Percentiles rank a stretch among this genome's conserved stretches.
Conservation (phyloP, 257 asterid genomes). For the Scutellaria galericulata region DNA sequence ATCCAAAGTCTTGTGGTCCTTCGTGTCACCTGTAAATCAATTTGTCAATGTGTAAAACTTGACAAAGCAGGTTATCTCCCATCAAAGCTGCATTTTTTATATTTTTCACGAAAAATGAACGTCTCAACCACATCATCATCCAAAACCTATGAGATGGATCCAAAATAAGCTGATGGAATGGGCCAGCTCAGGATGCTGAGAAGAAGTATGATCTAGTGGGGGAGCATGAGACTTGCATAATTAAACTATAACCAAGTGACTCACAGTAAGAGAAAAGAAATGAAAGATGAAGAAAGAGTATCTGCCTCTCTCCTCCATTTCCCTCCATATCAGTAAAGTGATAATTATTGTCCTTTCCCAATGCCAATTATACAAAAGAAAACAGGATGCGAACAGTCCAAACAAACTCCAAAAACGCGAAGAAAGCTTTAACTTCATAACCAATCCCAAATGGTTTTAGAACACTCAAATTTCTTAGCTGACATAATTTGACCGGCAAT, state of each 20-base stretch:
- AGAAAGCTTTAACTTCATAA: neutral
- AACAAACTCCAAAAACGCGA: too few relatives aligned
- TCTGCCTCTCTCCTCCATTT: neutral
- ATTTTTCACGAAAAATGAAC: constrained; percentile 2
- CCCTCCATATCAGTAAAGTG: constrained; percentile 3
- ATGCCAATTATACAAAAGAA: neutral
- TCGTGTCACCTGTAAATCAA: constrained; percentile 64
- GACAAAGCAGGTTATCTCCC: constrained; percentile 8
- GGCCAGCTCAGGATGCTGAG: constrained; percentile 5
- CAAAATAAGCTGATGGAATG: neutral
- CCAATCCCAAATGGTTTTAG: neutral
- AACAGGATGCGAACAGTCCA: neutral
- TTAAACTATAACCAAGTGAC: neutral
- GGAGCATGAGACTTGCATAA: constrained; percentile 7
- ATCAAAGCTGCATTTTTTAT: neutral
- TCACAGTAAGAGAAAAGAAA: neutral
- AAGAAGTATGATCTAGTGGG: neutral
- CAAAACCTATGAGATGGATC: neutral
- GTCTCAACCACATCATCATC: constrained; percentile 1
- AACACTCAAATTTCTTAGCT: neutral
- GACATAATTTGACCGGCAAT: neutral
- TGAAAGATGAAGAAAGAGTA: neutral
- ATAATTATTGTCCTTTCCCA: neutral
- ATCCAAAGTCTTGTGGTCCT: constrained; percentile 78
- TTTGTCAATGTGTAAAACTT: neutral